phyloP scores from a whole-genome alignment of 1,284 basidiomycete species.

The Fomitopsis schrenkii region DNA sequence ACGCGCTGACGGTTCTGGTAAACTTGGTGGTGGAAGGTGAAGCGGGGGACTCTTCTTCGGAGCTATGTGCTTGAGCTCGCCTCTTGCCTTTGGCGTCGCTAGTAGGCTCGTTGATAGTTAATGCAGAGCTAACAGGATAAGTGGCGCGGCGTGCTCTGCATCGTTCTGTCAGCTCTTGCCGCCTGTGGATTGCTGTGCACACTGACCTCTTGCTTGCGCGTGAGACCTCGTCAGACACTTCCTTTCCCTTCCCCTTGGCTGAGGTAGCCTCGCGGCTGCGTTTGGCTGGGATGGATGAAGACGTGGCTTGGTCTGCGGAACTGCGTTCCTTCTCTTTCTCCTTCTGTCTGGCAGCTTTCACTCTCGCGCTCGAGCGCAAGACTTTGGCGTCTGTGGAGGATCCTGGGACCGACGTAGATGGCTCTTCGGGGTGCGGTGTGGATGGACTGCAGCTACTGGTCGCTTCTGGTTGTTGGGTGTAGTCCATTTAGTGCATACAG shows the following conservation, averaged over 20 bases:
- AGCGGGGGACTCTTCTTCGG: constrained; percentile 56
- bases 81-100: constrained; percentile 82
- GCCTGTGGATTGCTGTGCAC: constrained; percentile 11
- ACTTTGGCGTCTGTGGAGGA: constrained; percentile 38
- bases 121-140: constrained; percentile 38
- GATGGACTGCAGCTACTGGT: constrained; percentile 53
- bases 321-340: constrained; percentile 43
- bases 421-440: constrained; percentile 24
- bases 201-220: constrained; percentile 58
- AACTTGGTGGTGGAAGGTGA: constrained; percentile 49
- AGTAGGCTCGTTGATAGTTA: constrained; percentile 71
- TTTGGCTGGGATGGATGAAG: constrained; percentile 40
- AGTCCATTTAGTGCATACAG: constrained; percentile 82
- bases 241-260: constrained; percentile 63
- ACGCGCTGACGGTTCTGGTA: constrained; percentile 42
- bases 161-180: constrained; percentile 11
- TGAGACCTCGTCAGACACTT: constrained; percentile 47
- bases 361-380: constrained; percentile 70
- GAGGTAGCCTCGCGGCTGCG: constrained; percentile 47
- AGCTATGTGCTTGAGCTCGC: constrained; percentile 69
- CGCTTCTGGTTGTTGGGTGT: constrained; percentile 66
- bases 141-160: constrained; percentile 56
- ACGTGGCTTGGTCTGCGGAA: constrained; percentile 40
- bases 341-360: constrained; percentile 71
- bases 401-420: constrained; percentile 24